Conservation (phyloP, 2,329 filamentous ascomycete species). For the Paramyrothecium roridum region DNA sequence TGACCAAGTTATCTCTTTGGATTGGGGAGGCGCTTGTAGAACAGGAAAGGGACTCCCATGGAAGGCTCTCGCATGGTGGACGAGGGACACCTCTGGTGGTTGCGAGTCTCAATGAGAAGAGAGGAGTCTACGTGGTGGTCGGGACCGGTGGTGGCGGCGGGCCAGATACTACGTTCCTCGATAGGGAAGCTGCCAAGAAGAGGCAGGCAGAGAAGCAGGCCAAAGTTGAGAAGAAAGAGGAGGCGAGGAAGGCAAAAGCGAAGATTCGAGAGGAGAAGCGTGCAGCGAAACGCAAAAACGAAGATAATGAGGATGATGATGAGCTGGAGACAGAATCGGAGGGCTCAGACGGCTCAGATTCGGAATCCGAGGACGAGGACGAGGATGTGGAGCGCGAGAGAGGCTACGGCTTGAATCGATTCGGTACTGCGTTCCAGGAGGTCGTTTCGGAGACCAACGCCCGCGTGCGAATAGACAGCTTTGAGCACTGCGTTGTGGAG, state of each 20-base stretch:
- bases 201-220: slow-evolving; percentile 60
- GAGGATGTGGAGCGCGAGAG: slow-evolving; percentile 52
- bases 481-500: slow-evolving; percentile 96
- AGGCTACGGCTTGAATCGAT: slow-evolving; percentile 79
- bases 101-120: slow-evolving; percentile 80
- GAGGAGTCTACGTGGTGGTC: slow-evolving; percentile 88
- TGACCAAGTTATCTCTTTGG: slow-evolving; percentile 94
- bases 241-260: slow-evolving; percentile 52
- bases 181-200: slow-evolving; percentile 63
- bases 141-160: slow-evolving; percentile 86
- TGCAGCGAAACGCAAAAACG: slow-evolving; percentile 48
- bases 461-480: slow-evolving; percentile 88
- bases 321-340: slow-evolving; percentile 47
- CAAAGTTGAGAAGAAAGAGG: slow-evolving; percentile 61
- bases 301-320: slow-evolving; percentile 40
- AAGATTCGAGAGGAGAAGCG: slow-evolving; percentile 59
- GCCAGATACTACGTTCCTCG: slow-evolving; percentile 65
- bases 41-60: slow-evolving; percentile 75
- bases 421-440: slow-evolving; percentile 93
- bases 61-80: slow-evolving; percentile 64
- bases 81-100: slow-evolving; percentile 84
- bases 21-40: slow-evolving; percentile 88
- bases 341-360: slow-evolving; percentile 35
- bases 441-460: slow-evolving; percentile 90
- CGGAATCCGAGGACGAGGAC: slow-evolving; percentile 47